These are phyloP conservation scores for Dictyostelium capitatum DNA, from an alignment of 78 protist genomes.

Conservation along the genomic window DNA sequence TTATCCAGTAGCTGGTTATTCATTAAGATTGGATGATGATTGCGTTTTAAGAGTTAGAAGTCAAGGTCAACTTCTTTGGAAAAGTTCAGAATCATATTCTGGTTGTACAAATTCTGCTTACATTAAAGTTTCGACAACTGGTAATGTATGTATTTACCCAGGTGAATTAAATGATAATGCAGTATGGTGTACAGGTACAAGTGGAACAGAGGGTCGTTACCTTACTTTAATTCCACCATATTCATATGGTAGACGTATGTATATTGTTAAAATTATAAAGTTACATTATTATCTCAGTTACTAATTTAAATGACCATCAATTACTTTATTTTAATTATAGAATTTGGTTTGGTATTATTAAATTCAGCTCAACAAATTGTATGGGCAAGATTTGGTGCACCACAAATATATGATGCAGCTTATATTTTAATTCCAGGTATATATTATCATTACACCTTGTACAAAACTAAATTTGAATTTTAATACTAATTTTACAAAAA, in stretches of 20 bases:
- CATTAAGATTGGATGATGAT: not conserved
- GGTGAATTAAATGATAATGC: not conserved
- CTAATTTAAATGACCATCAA: no score
- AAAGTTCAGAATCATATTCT: not conserved
- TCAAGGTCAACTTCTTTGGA: not conserved
- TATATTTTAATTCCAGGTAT: not conserved
- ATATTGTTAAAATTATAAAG: no score
- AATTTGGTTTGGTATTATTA: not conserved
- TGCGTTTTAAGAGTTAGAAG: not conserved
- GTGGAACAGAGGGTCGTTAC: not conserved
- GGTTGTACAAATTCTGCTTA: not conserved
- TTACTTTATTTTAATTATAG: not conserved
- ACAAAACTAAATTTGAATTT: no score
- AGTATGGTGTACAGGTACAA: not conserved
- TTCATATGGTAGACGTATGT: not conserved
- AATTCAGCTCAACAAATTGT: not conserved
- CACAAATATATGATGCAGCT: not conserved
- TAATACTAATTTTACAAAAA: no score
- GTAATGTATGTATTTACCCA: not conserved
- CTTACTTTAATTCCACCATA: not conserved
- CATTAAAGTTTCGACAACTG: not conserved
- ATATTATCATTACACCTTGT: no score
- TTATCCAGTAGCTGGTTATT: not conserved
- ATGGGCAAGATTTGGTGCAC: not conserved
- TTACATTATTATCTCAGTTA: no score